Percentiles rank a stretch among this genome's conserved stretches.
phyloP scores from a whole-genome alignment of 1,284 basidiomycete genomes.

The Tremellales sp. region DNA sequence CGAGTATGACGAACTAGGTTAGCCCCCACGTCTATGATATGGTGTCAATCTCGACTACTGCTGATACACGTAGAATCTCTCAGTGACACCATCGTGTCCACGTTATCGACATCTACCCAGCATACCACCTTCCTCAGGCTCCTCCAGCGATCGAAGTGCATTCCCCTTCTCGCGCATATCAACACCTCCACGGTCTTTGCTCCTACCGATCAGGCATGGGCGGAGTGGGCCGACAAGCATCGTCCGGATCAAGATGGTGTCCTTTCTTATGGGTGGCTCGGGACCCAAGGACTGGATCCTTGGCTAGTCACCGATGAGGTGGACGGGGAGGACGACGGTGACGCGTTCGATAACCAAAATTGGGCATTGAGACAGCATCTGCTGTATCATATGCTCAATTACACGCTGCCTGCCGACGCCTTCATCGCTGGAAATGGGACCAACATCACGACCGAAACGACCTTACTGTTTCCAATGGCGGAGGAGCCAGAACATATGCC shows the following conservation, averaged over 20 bases:
- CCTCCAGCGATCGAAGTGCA: conserved; percentile 77
- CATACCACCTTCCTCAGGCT: conserved; percentile 74
- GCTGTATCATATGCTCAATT: conserved; percentile 92
- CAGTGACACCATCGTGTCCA: conserved; percentile 61
- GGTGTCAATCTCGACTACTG: background rate
- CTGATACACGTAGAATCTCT: too few relatives aligned
- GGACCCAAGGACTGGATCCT: conserved; percentile 1
- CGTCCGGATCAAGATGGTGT: conserved; percentile 23
- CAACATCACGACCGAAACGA: conserved; percentile 50
- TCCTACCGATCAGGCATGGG: conserved; percentile 87
- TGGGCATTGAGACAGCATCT: conserved; percentile 74
- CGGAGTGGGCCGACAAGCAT: conserved; percentile 38
- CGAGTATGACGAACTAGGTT: too few relatives aligned
- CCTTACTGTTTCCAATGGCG: conserved; percentile 63
- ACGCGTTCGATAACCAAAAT: conserved; percentile 65
- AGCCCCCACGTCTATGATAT: too few relatives aligned
- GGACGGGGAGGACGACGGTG: conserved; percentile 21
- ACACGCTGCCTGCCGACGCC: conserved; percentile 55
- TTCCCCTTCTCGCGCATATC: conserved; percentile 86
- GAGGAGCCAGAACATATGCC: conserved; percentile 56
- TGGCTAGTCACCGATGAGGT: background rate
- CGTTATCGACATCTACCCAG: conserved; percentile 68
- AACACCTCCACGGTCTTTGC: conserved; percentile 84
- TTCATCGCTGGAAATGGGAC: conserved; percentile 7
- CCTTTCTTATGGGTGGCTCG: conserved; percentile 3